Evolutionary conservation across 2,329 filamentous ascomycete genomes (phyloP).

Genomic region (Epichloe aotearoae): DNA sequence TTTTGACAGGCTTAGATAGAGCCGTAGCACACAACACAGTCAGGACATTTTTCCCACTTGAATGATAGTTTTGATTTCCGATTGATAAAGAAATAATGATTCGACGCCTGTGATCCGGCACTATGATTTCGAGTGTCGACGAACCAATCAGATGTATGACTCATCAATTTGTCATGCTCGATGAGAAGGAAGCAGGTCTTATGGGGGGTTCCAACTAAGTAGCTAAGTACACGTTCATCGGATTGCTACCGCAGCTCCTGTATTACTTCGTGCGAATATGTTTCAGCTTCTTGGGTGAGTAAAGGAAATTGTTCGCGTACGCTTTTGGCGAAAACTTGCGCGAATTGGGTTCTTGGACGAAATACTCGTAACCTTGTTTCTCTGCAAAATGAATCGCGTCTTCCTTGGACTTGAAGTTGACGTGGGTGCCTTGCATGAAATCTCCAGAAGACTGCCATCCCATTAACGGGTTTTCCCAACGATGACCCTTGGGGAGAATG

Average conservation of each 20-base stretch:
- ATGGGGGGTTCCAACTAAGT: too few species aligned
- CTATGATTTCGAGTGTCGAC: too few species aligned
- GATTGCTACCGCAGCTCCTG: constrained; percentile 2
- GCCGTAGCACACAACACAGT: neutral
- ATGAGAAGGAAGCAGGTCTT: too few species aligned
- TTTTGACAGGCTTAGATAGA: neutral
- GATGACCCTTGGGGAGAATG: constrained; percentile 76
- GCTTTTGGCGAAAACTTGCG: constrained; percentile 80
- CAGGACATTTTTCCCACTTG: neutral
- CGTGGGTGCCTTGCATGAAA: constrained; percentile 82
- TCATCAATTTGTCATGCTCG: too few species aligned
- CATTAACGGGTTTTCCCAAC: constrained; percentile 98
- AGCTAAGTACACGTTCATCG: neutral
- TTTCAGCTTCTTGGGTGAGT: constrained; percentile 78
- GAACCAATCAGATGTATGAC: too few species aligned
- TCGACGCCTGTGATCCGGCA: neutral
- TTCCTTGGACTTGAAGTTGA: constrained; percentile 87
- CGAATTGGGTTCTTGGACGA: constrained; percentile 90
- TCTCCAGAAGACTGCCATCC: constrained; percentile 96
- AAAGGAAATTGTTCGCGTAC: constrained; percentile 93
- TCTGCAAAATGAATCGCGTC: constrained; percentile 91
- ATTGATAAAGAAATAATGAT: too few species aligned
- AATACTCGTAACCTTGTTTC: constrained; percentile 99
- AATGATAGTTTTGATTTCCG: neutral
- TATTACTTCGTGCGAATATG: constrained; percentile 65